Evolutionary conservation across 164 flowering plant species (phyloP), one percentile per base, ranked within the genome.

Genomic region (Magnolia sinica): DNA sequence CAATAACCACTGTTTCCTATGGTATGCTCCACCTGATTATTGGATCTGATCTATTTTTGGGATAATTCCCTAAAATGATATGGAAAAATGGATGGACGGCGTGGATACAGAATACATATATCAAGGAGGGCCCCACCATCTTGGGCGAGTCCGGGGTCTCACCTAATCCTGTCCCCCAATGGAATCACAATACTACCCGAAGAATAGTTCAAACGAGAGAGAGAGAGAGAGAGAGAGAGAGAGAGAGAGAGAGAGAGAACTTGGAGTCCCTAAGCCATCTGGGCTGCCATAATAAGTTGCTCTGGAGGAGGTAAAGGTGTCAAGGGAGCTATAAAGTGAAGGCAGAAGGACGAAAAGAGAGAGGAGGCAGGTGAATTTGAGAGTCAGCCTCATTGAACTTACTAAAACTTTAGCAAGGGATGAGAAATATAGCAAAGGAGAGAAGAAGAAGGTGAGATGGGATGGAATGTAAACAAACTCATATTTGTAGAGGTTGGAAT

Each of bases 251-350:
- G 67, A 73, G 71, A 31, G 72, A 88, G 59, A 88, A 91, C 97
- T 87, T 77, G 96, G 89, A 50, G 86, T 92, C 68, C 93, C 96
- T 49, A 80, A 81, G 87, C 97, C 88, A 64, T 92, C 92, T 45
- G 95, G 92, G 87, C 94, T 92, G 14, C 96, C 96, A 82, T 89
- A 91, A 76, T 79, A 92, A 16, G 96, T 90, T 9, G 98, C 97
- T 82, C 94, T 84, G 0, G 96, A 70, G 58, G 50, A 50, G n/a
- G 19, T 70, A 24, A 80, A 92, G 7, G 79, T 4, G 22, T 24
- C n/a, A 8, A 51, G 64, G 7, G 74, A 51, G 37, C 74, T 72
- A 52, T 64, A 72, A 9, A 52, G 51, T 51, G 64, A 31, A 51
- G 74, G 74, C 13, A 72, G 50, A 16, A 72, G 64, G 8, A 52